Conservation (phyloP, 2,329 filamentous ascomycete species). For the Talaromyces atroroseus region DNA sequence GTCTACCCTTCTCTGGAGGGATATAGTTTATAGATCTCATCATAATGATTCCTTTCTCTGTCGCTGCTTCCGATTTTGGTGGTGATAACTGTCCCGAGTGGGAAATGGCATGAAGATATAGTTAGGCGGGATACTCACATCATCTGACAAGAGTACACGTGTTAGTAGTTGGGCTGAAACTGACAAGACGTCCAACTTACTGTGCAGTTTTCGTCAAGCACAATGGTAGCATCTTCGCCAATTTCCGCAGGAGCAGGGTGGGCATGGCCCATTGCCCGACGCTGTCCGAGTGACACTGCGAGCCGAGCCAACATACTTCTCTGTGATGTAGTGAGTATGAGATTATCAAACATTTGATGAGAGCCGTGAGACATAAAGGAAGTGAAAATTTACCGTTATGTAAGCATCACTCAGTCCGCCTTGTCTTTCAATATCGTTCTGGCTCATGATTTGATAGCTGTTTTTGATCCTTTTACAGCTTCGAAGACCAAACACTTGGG, state of each 20-base stretch:
- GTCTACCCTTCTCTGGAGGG: background rate
- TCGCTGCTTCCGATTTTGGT: background rate
- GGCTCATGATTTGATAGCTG: conserved; percentile 56
- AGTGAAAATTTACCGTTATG: conserved; percentile 46
- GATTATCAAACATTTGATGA: conserved; percentile 10
- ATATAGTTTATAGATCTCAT: background rate
- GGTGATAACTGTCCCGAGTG: background rate
- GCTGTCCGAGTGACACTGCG: conserved; percentile 37
- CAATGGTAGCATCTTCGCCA: conserved; percentile 29
- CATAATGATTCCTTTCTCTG: background rate
- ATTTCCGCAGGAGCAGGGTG: conserved; percentile 20
- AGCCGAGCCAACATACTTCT: conserved; percentile 45
- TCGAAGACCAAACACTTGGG: conserved; percentile 39
- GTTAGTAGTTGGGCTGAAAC: background rate
- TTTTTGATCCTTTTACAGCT: conserved; percentile 57
- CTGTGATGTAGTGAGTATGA: conserved; percentile 21
- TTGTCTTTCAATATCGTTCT: conserved; percentile 57
- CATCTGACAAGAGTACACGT: conserved; percentile 18
- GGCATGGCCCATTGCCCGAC: conserved; percentile 27
- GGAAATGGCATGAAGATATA: conserved; percentile 4
- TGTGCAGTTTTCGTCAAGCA: conserved; percentile 42
- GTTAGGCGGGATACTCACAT: conserved; percentile 23
- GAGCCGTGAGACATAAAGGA: conserved; percentile 8
- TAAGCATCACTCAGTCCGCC: conserved; percentile 54
- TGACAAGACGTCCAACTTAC: conserved; percentile 24